Base-by-base conservation (phyloP, 2,329 filamentous ascomycete genomes). In the Phaeosphaeria sp. region DNA sequence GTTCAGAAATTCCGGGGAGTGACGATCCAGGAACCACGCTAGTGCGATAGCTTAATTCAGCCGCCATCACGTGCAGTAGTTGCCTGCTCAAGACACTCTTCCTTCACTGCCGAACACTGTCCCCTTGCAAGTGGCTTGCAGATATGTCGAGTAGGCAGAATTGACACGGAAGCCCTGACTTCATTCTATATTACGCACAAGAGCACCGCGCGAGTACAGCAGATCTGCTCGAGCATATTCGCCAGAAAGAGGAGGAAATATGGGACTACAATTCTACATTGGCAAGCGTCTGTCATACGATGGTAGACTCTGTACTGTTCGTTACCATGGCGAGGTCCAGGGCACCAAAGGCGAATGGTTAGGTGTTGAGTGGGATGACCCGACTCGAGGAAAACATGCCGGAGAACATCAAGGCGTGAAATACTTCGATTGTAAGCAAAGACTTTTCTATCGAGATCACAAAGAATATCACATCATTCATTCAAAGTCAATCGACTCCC, bases 311-410 rank as follows among this genome's bases (percentile, higher is more conserved):
- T 97, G 93, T 78, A 98, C 94, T 0, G 85, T 98, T 56, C 89
- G 92, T 60, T 98, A 93, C 73, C 79, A 91, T 60, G 95, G 95
- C 46, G 77, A 84, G 33, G 90, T 98, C 7, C 83, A 86, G 50
- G 91, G 90, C 65, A 93, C 92, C 9, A 83, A 85, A 44, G 91
- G 92, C 49, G 82, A 85, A 62, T 98, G 94, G 93, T 84, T 98
- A 33, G 95, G 95, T 47, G 92, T 98, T 48, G 95, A 99, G 84
- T 99, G 95, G 95, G 94, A 98, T 78, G 91, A 97, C 75, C 81
- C 88, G 55, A 84, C 83, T 39, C 85, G 93, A 69, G 95, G 95
- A 60, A 98, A 97, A 81, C 93, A 99, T 78, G 87, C 94, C 71
- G 95, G 95, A 58, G 88, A 89, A 59, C 88, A 96, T 78, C 88